A percentile compares a stretch with the other conserved stretches of the same genome.
These are phyloP conservation scores for Exserohilum turcica DNA, from an alignment of 2,329 filamentous ascomycete species.

Conservation along the genomic window DNA sequence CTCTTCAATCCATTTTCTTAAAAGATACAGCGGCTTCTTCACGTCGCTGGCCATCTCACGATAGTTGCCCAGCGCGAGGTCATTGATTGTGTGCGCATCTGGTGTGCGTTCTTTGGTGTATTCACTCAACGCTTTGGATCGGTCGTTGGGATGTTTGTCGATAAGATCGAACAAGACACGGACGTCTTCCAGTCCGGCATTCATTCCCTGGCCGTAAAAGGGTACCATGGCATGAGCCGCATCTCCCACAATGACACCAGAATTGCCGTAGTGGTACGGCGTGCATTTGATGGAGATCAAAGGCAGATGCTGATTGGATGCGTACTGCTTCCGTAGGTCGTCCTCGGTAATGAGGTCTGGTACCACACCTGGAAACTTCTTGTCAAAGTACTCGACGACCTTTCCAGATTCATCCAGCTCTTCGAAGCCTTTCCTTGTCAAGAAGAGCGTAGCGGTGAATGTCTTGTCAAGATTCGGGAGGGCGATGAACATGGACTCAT, in stretches of 20 bases:
- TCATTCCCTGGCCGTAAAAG: constrained; percentile 98
- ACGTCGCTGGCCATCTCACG: constrained; percentile 91
- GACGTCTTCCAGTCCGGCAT: constrained; percentile 93
- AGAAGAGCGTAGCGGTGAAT: constrained; percentile 94
- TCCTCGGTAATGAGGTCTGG: constrained; percentile 67
- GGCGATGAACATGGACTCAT: constrained; percentile 97
- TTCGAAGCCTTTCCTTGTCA: constrained; percentile 72
- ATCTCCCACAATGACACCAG: constrained; percentile 86
- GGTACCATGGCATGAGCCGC: constrained; percentile 97
- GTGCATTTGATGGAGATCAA: constrained; percentile 92
- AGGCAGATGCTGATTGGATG: constrained; percentile 83
- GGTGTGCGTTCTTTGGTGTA: constrained; percentile 76
- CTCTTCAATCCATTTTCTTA: constrained; percentile 88
- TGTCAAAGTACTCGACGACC: constrained; percentile 75
- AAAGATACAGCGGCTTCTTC: constrained; percentile 73
- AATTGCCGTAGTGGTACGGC: constrained; percentile 79
- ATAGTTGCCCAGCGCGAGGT: constrained; percentile 89
- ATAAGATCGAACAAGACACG: constrained; percentile 82
- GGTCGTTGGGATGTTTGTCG: constrained; percentile 64
- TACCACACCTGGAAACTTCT: constrained; percentile 85
- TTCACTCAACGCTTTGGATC: constrained; percentile 63
- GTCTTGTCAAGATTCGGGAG: constrained; percentile 87
- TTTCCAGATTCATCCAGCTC: constrained; percentile 67
- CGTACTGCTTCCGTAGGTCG: constrained; percentile 76
- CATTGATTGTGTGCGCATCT: constrained; percentile 89